These are phyloP conservation scores for Tricholoma furcatifolium DNA, from an alignment of 768 basidiomycete species.

Conservation along the genomic window DNA sequence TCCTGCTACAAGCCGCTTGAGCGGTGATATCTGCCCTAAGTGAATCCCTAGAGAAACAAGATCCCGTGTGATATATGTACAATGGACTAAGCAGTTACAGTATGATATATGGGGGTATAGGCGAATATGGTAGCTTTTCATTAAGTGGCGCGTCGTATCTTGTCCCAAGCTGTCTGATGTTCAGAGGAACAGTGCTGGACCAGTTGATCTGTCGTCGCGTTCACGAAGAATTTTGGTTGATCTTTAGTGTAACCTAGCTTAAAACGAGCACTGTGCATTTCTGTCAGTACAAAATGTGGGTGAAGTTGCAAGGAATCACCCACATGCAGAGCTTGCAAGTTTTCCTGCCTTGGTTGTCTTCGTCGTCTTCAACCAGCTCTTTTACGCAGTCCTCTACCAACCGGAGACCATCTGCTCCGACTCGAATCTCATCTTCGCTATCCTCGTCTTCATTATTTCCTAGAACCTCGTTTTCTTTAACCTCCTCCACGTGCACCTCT, in stretches of 20 bases:
- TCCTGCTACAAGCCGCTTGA: too few species aligned
- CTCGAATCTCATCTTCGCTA: conserved; percentile 32
- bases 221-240: conserved; percentile 34
- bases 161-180: conserved; percentile 51
- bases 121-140: too few species aligned
- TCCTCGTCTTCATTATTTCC: conserved; percentile 28
- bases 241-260: conserved; percentile 24
- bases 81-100: too few species aligned
- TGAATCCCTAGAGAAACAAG: too few species aligned
- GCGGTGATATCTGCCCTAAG: too few species aligned
- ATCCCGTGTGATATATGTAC: too few species aligned
- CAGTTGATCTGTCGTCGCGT: conserved; percentile 41
- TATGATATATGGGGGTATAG: too few species aligned
- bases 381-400: conserved; percentile 40
- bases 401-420: conserved; percentile 42
- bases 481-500: background rate
- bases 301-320: conserved; percentile 23
- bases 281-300: background rate
- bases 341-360: conserved; percentile 24
- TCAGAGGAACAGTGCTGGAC: conserved; percentile 46
- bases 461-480: background rate
- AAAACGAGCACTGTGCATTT: conserved; percentile 33
- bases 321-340: conserved; percentile 55
- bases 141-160: conserved; percentile 26
- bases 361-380: conserved; percentile 38